Evolutionary conservation across 768 basidiomycete genomes (phyloP).

Genomic region (Agaricus bisporus): DNA sequence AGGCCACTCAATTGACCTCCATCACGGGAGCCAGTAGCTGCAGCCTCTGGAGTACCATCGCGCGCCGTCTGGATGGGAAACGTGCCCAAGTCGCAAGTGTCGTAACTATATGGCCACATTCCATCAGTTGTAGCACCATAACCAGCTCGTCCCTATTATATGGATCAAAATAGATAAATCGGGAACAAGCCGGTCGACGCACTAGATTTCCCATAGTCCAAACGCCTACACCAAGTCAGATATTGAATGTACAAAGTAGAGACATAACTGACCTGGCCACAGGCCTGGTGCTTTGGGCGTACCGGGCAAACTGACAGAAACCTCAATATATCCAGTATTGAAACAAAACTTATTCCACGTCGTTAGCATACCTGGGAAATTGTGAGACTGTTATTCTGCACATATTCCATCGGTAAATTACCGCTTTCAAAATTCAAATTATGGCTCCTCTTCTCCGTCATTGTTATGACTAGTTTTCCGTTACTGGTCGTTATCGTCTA

Average conservation of each 20-base stretch:
- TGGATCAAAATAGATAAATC: conserved; percentile 13
- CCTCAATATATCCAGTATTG: conserved; percentile 83
- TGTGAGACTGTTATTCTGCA: conserved; percentile 2
- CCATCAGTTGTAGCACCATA: conserved; percentile 88
- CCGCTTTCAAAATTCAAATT: conserved; percentile 80
- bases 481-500: conserved; percentile 62
- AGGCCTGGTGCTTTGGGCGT: conserved; percentile 51
- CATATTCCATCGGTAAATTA: conserved; percentile 23
- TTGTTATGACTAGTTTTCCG: conserved; percentile 74
- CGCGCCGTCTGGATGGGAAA: conserved; percentile 68
- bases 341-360: conserved; percentile 93
- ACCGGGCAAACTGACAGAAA: conserved; percentile 64
- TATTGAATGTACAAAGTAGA: not conserved
- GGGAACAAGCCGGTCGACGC: conserved; percentile 15
- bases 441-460: conserved; percentile 60
- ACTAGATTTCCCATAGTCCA: conserved; percentile 71
- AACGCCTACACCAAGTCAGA: conserved; percentile 28
- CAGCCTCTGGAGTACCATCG: conserved; percentile 50
- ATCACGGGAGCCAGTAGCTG: conserved; percentile 37
- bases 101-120: conserved; percentile 79
- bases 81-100: conserved; percentile 79
- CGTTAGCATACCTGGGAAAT: conserved; percentile 54
- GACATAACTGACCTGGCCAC: conserved; percentile 55
- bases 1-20: conserved; percentile 64
- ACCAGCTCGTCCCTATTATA: conserved; percentile 65